Conservation (phyloP, 805 yeast genomes). For the Zygosaccharomyces bisporus region DNA sequence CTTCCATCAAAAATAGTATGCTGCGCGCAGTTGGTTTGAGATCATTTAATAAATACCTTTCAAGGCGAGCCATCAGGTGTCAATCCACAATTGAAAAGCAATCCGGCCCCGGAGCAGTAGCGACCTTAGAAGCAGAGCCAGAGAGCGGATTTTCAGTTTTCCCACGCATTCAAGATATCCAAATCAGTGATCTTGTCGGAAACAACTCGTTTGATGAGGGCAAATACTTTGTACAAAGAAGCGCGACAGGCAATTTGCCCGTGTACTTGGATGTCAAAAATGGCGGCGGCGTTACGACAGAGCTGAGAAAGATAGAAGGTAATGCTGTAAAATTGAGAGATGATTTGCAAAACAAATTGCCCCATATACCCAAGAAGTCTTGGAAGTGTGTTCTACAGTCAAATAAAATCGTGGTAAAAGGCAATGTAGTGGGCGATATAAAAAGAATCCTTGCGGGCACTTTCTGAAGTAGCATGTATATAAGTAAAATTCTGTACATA, state of each 20-base stretch:
- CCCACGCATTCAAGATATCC: slow-evolving; percentile 34
- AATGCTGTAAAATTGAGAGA: slow-evolving; percentile 59
- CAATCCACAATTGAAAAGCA: slow-evolving; percentile 10
- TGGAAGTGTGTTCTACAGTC: slow-evolving; percentile 50
- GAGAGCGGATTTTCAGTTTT: slow-evolving; percentile 12
- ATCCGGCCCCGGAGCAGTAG: not conserved
- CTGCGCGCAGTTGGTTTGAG: not conserved
- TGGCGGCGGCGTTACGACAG: slow-evolving; percentile 64
- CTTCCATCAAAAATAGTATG: not conserved
- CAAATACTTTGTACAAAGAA: slow-evolving; percentile 41
- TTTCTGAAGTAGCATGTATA: slow-evolving; percentile 11
- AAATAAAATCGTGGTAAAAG: slow-evolving; percentile 50
- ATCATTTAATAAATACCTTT: not conserved
- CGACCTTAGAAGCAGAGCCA: slow-evolving; percentile 2
- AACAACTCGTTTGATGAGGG: slow-evolving; percentile 27
- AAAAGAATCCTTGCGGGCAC: slow-evolving; percentile 29
- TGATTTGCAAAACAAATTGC: slow-evolving; percentile 55
- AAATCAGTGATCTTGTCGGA: slow-evolving; percentile 31
- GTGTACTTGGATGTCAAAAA: slow-evolving; percentile 64
- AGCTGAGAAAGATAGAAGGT: slow-evolving; percentile 68
- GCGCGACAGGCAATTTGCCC: slow-evolving; percentile 70
- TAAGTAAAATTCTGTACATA: slow-evolving; percentile 15
- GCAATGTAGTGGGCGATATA: slow-evolving; percentile 40
- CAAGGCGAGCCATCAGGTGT: slow-evolving; percentile 3
- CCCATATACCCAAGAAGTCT: slow-evolving; percentile 44